These are phyloP conservation scores for Russula sp. DNA, from an alignment of 768 basidiomycete species.

Conservation along the genomic window DNA sequence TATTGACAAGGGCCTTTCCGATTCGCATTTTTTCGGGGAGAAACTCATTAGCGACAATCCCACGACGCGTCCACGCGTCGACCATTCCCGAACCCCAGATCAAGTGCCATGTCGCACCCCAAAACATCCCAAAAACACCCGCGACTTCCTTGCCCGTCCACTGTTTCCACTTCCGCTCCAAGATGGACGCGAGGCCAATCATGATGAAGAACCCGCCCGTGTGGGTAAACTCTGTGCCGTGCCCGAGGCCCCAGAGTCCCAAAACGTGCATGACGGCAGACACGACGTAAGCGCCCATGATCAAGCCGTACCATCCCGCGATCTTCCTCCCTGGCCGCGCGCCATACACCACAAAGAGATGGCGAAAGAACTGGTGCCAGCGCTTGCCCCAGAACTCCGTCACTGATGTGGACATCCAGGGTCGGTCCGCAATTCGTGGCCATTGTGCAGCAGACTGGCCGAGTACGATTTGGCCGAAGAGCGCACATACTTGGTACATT, in stretches of 20 bases:
- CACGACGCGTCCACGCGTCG: slow-evolving; percentile 27
- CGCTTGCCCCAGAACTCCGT: slow-evolving; percentile 42
- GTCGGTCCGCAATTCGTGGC: slow-evolving; percentile 40
- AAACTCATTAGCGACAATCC: slow-evolving; percentile 23
- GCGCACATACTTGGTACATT: slow-evolving; percentile 33
- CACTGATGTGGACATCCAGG: slow-evolving; percentile 42
- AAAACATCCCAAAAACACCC: slow-evolving; percentile 52
- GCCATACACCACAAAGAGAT: slow-evolving; percentile 37
- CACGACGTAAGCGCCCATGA: slow-evolving; percentile 58
- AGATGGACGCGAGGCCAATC: slow-evolving; percentile 51
- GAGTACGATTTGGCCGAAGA: slow-evolving; percentile 35
- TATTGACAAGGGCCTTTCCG: slow-evolving; percentile 21
- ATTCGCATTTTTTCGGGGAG: slow-evolving; percentile 14
- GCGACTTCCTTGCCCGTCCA: slow-evolving; percentile 46
- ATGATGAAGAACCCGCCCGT: slow-evolving; percentile 57
- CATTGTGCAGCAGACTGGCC: slow-evolving; percentile 37
- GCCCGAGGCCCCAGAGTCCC: slow-evolving; percentile 59
- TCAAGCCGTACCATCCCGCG: slow-evolving; percentile 48
- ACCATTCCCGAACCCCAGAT: slow-evolving; percentile 39
- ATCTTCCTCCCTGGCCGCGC: slow-evolving; percentile 38
- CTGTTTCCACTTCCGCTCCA: slow-evolving; percentile 49
- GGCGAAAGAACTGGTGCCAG: slow-evolving; percentile 44
- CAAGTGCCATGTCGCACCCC: slow-evolving; percentile 50
- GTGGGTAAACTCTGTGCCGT: slow-evolving; percentile 47
- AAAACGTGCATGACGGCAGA: slow-evolving; percentile 60